Base-by-base conservation (phyloP, 1,284 basidiomycete species). In the Microbotryomycetes sp. region DNA sequence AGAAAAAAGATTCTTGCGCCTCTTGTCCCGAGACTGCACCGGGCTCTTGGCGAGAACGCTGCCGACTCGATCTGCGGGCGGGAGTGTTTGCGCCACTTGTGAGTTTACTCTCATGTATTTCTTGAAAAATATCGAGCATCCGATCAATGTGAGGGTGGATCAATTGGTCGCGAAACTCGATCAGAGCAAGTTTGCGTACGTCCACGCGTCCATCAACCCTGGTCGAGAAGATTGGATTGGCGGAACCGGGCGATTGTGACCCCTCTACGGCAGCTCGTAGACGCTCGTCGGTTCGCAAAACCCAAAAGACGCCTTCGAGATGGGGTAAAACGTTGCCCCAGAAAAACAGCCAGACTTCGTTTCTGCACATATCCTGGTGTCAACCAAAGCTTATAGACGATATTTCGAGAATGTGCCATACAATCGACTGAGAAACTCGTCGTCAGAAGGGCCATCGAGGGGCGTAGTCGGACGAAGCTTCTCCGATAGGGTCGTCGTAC, bases 311-410 rank as follows among this genome's bases (percentile, higher is more conserved):
- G 24, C 77, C 80, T 79, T 92, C 89, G 46, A 91, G 79, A 73
- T 91, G 93, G 1, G 92, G 91, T 1, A 97, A 78, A 23, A 97
- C 85, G 64, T 90, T 86, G 66, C 89, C 87, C 85, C 91, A 96
- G 78, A 96, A 97, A 78, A 94, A 93, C 5, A 81, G 83, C 93
- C 93, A 97, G 16, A 89, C 81, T 68, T 94, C 90, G 1, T 91
- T 88, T 11, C 94, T 80, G 23, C 52, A 9, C 23, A n/a, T n/a
- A 4, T 18, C 16, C 30, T n/a, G 52, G 16, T 21, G 29, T 21
- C 26, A 48, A n/a, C 31, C 28, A 27, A n/a, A n/a, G n/a, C n/a
- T n/a, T n/a, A n/a, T n/a, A n/a, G n/a, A n/a, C n/a, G n/a, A n/a
- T n/a, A n/a, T n/a, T n/a, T n/a, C n/a, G n/a, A n/a, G n/a, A n/a